Conservation (phyloP, 148 eudicot genomes). For the Bassia scoparia region DNA sequence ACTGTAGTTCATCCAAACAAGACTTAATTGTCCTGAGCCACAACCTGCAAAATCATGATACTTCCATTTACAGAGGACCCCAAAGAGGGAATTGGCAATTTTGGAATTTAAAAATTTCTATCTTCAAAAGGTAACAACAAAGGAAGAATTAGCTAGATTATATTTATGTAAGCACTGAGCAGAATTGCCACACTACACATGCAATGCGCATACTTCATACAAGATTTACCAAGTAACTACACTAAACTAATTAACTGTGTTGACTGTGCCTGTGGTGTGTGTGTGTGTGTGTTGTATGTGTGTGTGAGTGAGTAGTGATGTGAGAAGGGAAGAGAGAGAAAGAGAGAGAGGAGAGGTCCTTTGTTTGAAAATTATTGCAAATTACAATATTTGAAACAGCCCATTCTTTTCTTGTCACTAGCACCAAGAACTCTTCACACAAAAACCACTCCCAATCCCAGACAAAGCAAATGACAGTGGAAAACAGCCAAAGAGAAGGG, state of each 20-base stretch:
- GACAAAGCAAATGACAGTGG: background rate
- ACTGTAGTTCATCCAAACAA: conserved; percentile 80
- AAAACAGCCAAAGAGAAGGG: background rate
- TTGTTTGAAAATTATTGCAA: too few relatives aligned
- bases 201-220: background rate
- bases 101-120: background rate
- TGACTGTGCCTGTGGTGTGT: too few relatives aligned
- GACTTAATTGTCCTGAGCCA: conserved; percentile 88
- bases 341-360: too few relatives aligned
- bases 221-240: too few relatives aligned
- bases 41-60: conserved; percentile 49
- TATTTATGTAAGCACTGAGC: background rate
- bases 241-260: too few relatives aligned
- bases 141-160: background rate
- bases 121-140: background rate
- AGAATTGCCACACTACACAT: background rate
- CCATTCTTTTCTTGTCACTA: too few relatives aligned
- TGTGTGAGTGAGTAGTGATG: too few relatives aligned
- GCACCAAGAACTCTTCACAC: background rate
- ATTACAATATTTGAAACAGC: too few relatives aligned
- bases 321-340: too few relatives aligned
- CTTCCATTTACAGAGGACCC: conserved; percentile 6
- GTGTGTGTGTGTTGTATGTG: too few relatives aligned
- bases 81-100: conserved; percentile 1
- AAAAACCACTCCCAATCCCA: background rate